These are phyloP conservation scores for Coemansia sp. DNA, from an alignment of 192 early-diverging fungal species.

Conservation along the genomic window DNA sequence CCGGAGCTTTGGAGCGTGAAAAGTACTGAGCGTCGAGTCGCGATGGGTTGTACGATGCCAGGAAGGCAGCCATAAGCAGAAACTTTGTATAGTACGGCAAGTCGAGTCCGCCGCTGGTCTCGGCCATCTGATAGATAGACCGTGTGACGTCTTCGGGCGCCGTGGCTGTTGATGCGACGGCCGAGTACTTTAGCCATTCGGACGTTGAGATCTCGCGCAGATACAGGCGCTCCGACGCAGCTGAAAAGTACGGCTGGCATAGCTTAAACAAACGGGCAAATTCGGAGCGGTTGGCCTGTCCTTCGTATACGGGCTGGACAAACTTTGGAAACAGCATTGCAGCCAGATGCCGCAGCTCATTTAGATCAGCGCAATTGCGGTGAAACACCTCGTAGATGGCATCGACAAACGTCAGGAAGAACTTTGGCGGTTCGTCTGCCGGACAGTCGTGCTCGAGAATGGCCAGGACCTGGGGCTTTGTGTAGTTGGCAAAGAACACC, in stretches of 20 bases:
- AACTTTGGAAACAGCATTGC: conserved; percentile 84
- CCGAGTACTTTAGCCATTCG: conserved; percentile 68
- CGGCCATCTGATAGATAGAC: conserved; percentile 50
- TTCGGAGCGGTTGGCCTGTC: conserved; percentile 66
- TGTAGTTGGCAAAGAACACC: conserved; percentile 77
- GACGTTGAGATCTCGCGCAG: conserved; percentile 87
- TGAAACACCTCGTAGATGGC: conserved; percentile 81
- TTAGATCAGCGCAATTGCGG: conserved; percentile 77
- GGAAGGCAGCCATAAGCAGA: conserved; percentile 81
- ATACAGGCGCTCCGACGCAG: conserved; percentile 82
- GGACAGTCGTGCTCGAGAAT: conserved; percentile 74
- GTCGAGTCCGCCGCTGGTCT: conserved; percentile 58
- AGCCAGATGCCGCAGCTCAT: conserved; percentile 82
- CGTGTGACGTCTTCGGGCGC: conserved; percentile 43
- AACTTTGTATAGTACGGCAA: conserved; percentile 90
- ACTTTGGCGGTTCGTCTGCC: conserved; percentile 57
- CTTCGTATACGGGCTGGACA: conserved; percentile 77
- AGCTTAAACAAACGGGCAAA: conserved; percentile 72
- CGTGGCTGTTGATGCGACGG: conserved; percentile 37
- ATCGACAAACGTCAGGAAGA: conserved; percentile 76
- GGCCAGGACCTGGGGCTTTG: conserved; percentile 64
- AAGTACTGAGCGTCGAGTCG: conserved; percentile 86
- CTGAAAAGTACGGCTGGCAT: conserved; percentile 77
- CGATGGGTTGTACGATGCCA: conserved; percentile 94
- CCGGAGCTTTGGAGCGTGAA: conserved; percentile 56